Evolutionary conservation across 1,284 basidiomycete genomes (phyloP), one percentile per base, ranked within the genome.

Genomic region (Singerocomus inundabilis): DNA sequence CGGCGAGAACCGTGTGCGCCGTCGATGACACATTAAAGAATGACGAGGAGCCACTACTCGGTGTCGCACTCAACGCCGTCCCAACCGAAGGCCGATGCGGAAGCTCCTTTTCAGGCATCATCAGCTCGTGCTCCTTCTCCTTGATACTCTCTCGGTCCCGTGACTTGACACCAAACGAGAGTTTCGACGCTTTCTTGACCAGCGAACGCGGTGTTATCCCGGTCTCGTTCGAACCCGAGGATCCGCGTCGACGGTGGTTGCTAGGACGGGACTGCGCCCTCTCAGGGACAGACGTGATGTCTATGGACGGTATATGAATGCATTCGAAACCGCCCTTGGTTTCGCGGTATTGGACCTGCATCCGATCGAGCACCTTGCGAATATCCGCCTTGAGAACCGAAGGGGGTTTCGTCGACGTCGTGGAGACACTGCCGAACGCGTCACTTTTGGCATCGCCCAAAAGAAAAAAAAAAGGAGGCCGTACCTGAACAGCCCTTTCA

Each of bases 321-420:
- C 96, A 99, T 68, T 98, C 96, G 67, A 95, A 99, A 0, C 96
- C 96, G 48, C 84, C 80, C 67, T 86, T 89, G 60, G 85, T 93
- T 67, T 95, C 91, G 34, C 92, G 82, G 68, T 96, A 93, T 68
- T 93, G 92, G 42, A 99, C 88, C 53, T 95, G 93, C 80, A 98
- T 92, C 41, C 93, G 82, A 59, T 96, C 91, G 36, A 99, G 77
- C 2, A 98, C 93, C 15, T 84, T 82, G 38, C 84, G 79, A 55
- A 99, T 86, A 68, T 98, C 94, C 32, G 79, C 73, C 62, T 93
- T 89, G 69, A 98, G 85, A 12, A 83, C 78, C 6, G 79, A 73
- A 2, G 93, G 89, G 9, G 89, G 71, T 65, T 97, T 98, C 8
- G 93, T 95, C 31, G 92, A 91, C 0, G 96, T 99, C 10, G 96